Evolutionary conservation across 2,329 filamentous ascomycete genomes (phyloP).

Genomic region (Parascedosporium putredinis): DNA sequence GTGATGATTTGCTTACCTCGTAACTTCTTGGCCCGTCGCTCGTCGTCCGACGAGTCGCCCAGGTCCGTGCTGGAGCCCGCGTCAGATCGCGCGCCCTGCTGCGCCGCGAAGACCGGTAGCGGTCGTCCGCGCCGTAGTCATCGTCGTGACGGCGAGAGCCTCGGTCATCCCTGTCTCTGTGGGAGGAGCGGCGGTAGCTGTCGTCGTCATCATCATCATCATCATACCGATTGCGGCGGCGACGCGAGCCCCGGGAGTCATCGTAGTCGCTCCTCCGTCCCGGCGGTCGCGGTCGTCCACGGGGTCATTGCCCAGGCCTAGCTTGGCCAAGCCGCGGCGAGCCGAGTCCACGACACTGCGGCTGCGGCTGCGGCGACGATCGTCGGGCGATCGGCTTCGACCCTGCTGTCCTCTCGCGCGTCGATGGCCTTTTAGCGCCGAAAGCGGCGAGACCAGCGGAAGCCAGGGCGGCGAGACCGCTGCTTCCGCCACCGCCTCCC

Average conservation of each 20-base stretch:
- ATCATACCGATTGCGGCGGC: conserved; percentile 28
- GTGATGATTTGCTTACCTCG: conserved; percentile 52
- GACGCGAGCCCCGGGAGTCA: conserved; percentile 24
- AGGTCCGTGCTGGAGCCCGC: conserved; percentile 44
- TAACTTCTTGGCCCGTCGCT: conserved; percentile 44
- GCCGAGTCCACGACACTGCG: conserved; percentile 55
- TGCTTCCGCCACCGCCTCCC: conserved; percentile 32
- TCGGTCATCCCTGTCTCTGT: conserved; percentile 24
- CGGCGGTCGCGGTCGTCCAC: conserved; percentile 24
- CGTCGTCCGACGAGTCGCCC: conserved; percentile 47
- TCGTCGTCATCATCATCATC: conserved; percentile 36
- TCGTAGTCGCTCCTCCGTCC: conserved; percentile 36
- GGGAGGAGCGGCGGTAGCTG: conserved; percentile 28
- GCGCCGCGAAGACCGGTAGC: conserved; percentile 27
- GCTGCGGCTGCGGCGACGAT: conserved; percentile 41
- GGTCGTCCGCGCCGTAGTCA: conserved; percentile 37
- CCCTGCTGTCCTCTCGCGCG: conserved; percentile 31
- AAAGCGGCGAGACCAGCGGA: conserved; percentile 52
- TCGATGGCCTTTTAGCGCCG: conserved; percentile 47
- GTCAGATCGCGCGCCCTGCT: conserved; percentile 30
- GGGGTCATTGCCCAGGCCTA: conserved; percentile 45
- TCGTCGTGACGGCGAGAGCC: conserved; percentile 19
- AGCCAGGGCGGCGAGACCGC: conserved; percentile 47
- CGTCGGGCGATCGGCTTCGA: conserved; percentile 34
- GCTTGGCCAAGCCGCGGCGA: conserved; percentile 49